A percentile compares a stretch with the other conserved stretches of the same genome.
phyloP scores from a whole-genome alignment of 768 basidiomycete species.

The Chalciporus piperatus region DNA sequence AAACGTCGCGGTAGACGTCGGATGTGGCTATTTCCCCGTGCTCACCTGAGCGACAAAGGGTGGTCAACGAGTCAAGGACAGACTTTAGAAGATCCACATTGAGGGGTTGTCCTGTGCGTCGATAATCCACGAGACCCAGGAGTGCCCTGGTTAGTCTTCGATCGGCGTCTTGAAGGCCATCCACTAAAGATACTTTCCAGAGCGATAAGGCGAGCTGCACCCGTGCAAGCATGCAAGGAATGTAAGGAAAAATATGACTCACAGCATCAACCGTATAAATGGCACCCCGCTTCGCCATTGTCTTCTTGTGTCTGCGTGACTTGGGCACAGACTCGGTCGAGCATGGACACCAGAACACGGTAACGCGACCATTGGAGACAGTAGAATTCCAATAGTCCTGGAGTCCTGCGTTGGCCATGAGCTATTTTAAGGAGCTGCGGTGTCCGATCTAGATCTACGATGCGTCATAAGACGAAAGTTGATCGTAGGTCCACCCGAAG shows the following conservation, averaged over 20 bases:
- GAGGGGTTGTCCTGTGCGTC: no score
- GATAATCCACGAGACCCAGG: constrained; percentile 74
- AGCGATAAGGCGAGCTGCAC: constrained; percentile 79
- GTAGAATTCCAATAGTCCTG: neutral
- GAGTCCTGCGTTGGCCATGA: neutral
- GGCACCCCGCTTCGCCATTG: neutral
- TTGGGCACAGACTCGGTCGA: neutral
- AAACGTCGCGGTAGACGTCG: constrained; percentile 82
- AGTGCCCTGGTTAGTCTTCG: constrained; percentile 81
- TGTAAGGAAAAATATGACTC: neutral
- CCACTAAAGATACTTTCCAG: constrained; percentile 86
- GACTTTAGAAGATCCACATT: neutral
- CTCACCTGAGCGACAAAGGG: constrained; percentile 23
- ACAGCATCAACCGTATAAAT: neutral
- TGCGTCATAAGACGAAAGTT: no score
- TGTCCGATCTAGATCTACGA: no score
- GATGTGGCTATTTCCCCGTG: constrained; percentile 81
- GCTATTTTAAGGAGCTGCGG: no score
- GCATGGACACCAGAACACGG: neutral
- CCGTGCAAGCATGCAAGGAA: neutral
- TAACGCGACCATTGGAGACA: neutral
- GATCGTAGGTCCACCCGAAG: no score
- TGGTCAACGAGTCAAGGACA: neutral
- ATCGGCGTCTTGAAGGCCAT: constrained; percentile 69
- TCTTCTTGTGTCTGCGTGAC: neutral